phyloP scores from a whole-genome alignment of 2,329 filamentous ascomycete species.

The Penicillium sp. region DNA sequence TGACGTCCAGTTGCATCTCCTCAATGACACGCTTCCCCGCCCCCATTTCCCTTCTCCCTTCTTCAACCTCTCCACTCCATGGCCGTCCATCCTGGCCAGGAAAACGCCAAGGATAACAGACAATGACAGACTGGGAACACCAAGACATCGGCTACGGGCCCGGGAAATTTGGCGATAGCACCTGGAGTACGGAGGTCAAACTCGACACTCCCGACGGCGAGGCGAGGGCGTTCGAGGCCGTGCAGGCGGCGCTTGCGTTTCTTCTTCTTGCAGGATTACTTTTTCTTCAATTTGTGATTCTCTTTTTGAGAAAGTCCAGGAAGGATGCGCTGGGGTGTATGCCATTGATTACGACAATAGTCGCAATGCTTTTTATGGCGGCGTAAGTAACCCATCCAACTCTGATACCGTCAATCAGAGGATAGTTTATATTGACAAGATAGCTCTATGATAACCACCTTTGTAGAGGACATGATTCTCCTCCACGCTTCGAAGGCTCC shows the following conservation, averaged over 20 bases:
- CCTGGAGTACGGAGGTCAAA: neutral
- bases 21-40: no score
- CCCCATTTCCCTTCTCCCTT: no score
- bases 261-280: neutral
- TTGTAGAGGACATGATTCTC: neutral
- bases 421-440: neutral
- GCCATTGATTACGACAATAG: neutral
- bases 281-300: neutral
- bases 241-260: neutral
- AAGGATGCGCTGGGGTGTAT: neutral
- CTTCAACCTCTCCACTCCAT: no score
- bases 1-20: no score
- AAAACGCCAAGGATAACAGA: no score
- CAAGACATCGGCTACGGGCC: no score
- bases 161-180: neutral
- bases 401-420: neutral
- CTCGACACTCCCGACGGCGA: neutral
- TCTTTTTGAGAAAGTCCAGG: neutral
- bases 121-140: no score
- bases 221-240: neutral
- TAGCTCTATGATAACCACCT: neutral
- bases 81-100: no score
- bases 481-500: neutral
- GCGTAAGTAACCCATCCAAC: neutral
- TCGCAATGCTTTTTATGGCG: neutral